Evolutionary conservation across 345 rosid species (phyloP).

Genomic region (Garcia nutans): DNA sequence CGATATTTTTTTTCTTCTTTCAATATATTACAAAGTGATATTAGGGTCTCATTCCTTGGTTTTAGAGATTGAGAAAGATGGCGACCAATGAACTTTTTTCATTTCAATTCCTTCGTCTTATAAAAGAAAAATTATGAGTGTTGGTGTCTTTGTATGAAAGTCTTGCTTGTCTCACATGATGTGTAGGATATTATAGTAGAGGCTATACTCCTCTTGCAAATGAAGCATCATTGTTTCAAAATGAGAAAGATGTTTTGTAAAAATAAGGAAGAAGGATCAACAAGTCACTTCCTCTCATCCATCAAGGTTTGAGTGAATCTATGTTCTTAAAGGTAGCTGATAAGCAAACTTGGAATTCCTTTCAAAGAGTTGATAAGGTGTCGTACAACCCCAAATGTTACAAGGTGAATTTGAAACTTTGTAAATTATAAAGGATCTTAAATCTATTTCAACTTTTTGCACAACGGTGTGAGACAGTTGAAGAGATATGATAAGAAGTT

Average conservation of each 20-base stretch:
- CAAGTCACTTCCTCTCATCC: not conserved
- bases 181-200: not conserved
- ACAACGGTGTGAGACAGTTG: not conserved
- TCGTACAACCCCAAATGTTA: not conserved
- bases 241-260: not conserved
- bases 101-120: not conserved
- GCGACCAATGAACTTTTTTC: too few relatives aligned
- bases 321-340: not conserved
- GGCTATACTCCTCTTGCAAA: not conserved
- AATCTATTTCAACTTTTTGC: slow-evolving; percentile 1
- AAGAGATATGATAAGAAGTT: not conserved
- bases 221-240: not conserved
- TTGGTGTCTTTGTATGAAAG: not conserved
- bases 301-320: not conserved
- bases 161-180: not conserved
- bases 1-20: too few relatives aligned
- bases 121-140: not conserved
- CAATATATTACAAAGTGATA: too few relatives aligned
- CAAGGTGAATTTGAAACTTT: not conserved
- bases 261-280: not conserved
- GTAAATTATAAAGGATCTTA: not conserved
- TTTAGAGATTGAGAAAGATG: too few relatives aligned
- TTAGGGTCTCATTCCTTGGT: too few relatives aligned
- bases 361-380: not conserved
- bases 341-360: too few relatives aligned